These are phyloP conservation scores for Lecanosticta acicola DNA, from an alignment of 2,329 filamentous ascomycete species.

Conservation along the genomic window DNA sequence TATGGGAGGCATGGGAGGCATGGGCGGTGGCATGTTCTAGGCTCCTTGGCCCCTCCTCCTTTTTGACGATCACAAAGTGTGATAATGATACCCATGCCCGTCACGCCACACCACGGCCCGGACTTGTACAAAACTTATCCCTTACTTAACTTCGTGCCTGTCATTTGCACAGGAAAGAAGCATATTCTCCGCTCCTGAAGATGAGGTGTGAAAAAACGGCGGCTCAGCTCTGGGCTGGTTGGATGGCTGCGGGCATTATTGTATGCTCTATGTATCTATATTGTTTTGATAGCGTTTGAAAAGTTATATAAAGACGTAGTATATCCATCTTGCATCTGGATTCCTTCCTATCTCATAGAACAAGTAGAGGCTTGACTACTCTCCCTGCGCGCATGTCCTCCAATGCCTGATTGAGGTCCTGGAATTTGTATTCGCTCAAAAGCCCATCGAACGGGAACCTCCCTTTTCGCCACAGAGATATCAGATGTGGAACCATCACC, in stretches of 20 bases:
- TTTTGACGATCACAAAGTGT: constrained; percentile 6
- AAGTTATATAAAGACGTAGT: constrained; percentile 7
- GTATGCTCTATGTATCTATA: constrained; percentile 12
- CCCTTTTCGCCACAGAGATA: constrained; percentile 17
- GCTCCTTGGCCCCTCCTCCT: constrained; percentile 3
- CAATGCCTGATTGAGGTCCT: constrained; percentile 17
- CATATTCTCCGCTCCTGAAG: constrained; percentile 12
- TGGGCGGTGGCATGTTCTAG: constrained; percentile 29
- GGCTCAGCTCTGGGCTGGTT: not conserved
- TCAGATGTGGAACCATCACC: constrained; percentile 19
- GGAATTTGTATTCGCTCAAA: constrained; percentile 16
- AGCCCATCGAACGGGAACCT: constrained; percentile 19
- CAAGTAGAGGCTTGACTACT: constrained; percentile 21
- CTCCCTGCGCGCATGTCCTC: constrained; percentile 15
- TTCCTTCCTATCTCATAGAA: too few species aligned
- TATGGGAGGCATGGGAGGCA: constrained; percentile 55
- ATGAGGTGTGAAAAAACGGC: not conserved
- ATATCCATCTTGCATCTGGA: not conserved
- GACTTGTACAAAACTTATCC: constrained; percentile 12
- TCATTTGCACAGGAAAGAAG: constrained; percentile 8
- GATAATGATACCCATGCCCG: constrained; percentile 13
- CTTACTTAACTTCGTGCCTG: constrained; percentile 8
- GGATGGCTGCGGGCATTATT: not conserved
- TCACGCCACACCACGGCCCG: constrained; percentile 1
- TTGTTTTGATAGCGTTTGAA: constrained; percentile 19